Conservation (phyloP, 305 asterid genomes). For the Rubia peregrina region DNA sequence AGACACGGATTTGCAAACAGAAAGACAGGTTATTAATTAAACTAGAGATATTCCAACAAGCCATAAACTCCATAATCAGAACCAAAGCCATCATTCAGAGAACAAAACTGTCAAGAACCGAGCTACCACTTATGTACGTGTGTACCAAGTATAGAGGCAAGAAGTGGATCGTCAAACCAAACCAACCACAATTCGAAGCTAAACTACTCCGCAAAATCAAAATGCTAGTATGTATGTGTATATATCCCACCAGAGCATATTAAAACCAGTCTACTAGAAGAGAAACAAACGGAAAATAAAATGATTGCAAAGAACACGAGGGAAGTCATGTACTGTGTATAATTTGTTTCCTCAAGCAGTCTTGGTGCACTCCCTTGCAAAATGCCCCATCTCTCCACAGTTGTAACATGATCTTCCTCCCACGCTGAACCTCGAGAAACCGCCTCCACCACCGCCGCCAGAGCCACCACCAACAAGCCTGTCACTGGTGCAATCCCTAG, state of each 20-base stretch:
- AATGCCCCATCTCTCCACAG: constrained; percentile 24
- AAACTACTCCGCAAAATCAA: constrained; percentile 17
- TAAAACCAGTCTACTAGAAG: not conserved
- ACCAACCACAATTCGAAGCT: not conserved
- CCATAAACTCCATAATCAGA: not conserved
- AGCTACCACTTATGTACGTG: constrained; percentile 16
- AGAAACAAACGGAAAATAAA: not conserved
- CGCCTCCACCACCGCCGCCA: constrained; percentile 24
- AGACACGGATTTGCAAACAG: not conserved
- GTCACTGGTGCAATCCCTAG: constrained; percentile 46
- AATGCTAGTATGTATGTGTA: constrained; percentile 2
- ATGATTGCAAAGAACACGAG: not conserved
- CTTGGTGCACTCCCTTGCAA: constrained; percentile 25
- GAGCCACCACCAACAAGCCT: constrained; percentile 18
- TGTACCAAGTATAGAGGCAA: not conserved
- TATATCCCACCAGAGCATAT: constrained; percentile 9
- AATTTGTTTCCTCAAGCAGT: not conserved
- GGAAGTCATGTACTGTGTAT: constrained; percentile 1
- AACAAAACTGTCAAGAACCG: constrained; percentile 4
- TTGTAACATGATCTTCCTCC: constrained; percentile 18
- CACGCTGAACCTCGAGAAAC: constrained; percentile 9
- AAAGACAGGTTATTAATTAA: not conserved
- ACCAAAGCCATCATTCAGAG: not conserved
- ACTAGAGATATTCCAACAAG: not conserved
- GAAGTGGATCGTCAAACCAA: constrained; percentile 20